phyloP scores from a whole-genome alignment of 495 filamentous ascomycete species.

The Articulospora tetracladia region DNA sequence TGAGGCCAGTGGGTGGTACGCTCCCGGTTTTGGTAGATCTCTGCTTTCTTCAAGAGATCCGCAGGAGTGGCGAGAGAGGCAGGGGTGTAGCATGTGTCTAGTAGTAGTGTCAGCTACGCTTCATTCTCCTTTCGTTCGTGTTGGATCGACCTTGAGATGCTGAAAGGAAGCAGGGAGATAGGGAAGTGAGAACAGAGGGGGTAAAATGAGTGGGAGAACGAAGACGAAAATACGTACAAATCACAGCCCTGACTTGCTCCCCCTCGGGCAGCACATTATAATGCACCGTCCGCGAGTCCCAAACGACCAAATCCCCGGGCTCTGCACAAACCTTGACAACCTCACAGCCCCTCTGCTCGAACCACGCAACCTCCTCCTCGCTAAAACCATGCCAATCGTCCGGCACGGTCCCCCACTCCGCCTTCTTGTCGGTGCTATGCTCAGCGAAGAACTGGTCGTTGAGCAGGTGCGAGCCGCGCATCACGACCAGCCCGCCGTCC shows the following conservation, averaged over 20 bases:
- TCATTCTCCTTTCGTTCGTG: no score
- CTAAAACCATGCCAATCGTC: slow-evolving; percentile 33
- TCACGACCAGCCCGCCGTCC: slow-evolving; percentile 34
- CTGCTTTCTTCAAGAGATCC: slow-evolving; percentile 29
- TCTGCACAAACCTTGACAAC: slow-evolving; percentile 29
- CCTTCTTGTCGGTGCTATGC: slow-evolving; percentile 26
- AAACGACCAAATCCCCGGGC: slow-evolving; percentile 31
- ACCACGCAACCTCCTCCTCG: slow-evolving; percentile 33
- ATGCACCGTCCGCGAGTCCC: slow-evolving; percentile 33
- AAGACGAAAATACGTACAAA: slow-evolving; percentile 9
- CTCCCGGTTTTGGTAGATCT: slow-evolving; percentile 35
- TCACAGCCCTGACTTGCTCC: background rate
- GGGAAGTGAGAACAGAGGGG: background rate
- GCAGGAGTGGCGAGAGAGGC: slow-evolving; percentile 29
- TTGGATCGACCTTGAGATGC: no score
- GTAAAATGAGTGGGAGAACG: background rate
- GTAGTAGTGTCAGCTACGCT: slow-evolving; percentile 9
- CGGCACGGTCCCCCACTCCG: slow-evolving; percentile 16
- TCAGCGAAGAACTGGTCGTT: slow-evolving; percentile 34
- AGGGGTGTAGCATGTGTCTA: slow-evolving; percentile 39
- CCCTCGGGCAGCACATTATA: slow-evolving; percentile 22
- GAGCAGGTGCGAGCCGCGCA: slow-evolving; percentile 28
- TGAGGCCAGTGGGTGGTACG: slow-evolving; percentile 41
- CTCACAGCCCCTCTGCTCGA: slow-evolving; percentile 27
- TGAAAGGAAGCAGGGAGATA: no score